Base-by-base conservation (phyloP, 1,139 yeast genomes). In the Sugiyamaella novakii region DNA sequence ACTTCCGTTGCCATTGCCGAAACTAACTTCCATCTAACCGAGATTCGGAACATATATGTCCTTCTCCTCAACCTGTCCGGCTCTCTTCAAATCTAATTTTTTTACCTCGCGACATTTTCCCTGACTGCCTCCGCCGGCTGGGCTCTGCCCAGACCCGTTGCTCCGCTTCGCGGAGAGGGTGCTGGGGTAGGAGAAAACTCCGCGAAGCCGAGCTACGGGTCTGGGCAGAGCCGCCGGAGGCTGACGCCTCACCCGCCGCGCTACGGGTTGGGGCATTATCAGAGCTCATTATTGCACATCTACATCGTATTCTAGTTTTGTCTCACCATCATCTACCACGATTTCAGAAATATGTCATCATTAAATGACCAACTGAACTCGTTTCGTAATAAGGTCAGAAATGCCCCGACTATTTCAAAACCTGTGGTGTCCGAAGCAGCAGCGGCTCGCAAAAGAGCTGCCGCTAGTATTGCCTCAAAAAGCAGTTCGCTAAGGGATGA, bases 341-440 rank as follows among this genome's bases (percentile, higher is more conserved):
- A n/a, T n/a, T n/a, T n/a, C n/a, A n/a, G n/a, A 14, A 34, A 22
- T 21, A 63, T 63, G 66, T 63, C 67, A 42, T 66, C 72, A 29
- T 61, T 72, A 45, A 69, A 69, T 50, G 75, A 69, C 57, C 75
- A 72, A 64, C 69, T 82, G 49, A 80, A 79, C 63, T 83, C 84
- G 43, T 81, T 81, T 71, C 78, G 77, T 61, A 78, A 71, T 60
- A 77, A 79, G 53, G 77, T 80, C 52, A 78, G 80, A 60, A 69
- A 77, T 18, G 78, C 81, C 5, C 84, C 84, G 0, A 71, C 77
- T 31, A 24, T 48, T 5, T 71, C 67, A 50, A 68, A 74, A 52
- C 66, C 69, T 22, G 62, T 63, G 11, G 62, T 62, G 19, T 55
- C 59, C 15, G 53, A 50, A n/a, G 35, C 54, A 47, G 29, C 54